These are phyloP conservation scores for Phytopythium sindhum DNA, from an alignment of 352 stramenopile species.

Conservation along the genomic window DNA sequence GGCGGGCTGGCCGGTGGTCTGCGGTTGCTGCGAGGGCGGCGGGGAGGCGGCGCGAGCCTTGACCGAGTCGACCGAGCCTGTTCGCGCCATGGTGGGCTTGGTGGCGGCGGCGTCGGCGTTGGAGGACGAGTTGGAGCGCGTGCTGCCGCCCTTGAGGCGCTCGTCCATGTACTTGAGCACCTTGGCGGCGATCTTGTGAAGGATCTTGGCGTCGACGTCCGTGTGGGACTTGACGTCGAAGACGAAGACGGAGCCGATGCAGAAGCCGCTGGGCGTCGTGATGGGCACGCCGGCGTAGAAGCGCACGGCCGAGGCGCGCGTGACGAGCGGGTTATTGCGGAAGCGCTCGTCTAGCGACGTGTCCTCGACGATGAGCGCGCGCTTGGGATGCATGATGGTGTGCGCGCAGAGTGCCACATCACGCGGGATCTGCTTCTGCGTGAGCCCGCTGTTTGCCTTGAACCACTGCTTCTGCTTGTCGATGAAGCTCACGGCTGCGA, in stretches of 20 bases:
- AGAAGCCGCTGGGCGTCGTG: constrained; percentile 69
- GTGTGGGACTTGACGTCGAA: constrained; percentile 82
- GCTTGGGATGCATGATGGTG: constrained; percentile 86
- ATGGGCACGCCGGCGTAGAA: constrained; percentile 85
- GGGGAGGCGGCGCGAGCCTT: constrained; percentile 23
- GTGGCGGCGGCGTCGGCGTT: constrained; percentile 12
- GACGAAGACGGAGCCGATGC: constrained; percentile 84
- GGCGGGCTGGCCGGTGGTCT: constrained; percentile 37
- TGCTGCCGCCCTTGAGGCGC: constrained; percentile 27
- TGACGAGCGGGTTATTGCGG: constrained; percentile 81
- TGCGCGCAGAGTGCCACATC: constrained; percentile 81
- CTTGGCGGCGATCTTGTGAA: constrained; percentile 86
- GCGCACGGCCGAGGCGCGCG: constrained; percentile 71
- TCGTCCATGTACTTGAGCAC: constrained; percentile 89
- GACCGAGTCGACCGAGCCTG: constrained; percentile 27
- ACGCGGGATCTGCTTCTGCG: constrained; percentile 80
- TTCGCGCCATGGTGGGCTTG: constrained; percentile 13
- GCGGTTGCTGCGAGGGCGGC: constrained; percentile 16
- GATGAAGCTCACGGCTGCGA: constrained; percentile 83
- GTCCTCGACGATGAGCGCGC: constrained; percentile 78
- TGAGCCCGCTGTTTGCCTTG: constrained; percentile 82
- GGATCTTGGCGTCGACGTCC: constrained; percentile 75
- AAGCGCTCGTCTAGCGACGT: constrained; percentile 81
- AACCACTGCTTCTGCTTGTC: constrained; percentile 88
- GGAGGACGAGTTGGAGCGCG: constrained; percentile 10